Evolutionary conservation across 2,329 filamentous ascomycete genomes (phyloP), one percentile per base, ranked within the genome.

Genomic region (Beauveria rudraprayagi): DNA sequence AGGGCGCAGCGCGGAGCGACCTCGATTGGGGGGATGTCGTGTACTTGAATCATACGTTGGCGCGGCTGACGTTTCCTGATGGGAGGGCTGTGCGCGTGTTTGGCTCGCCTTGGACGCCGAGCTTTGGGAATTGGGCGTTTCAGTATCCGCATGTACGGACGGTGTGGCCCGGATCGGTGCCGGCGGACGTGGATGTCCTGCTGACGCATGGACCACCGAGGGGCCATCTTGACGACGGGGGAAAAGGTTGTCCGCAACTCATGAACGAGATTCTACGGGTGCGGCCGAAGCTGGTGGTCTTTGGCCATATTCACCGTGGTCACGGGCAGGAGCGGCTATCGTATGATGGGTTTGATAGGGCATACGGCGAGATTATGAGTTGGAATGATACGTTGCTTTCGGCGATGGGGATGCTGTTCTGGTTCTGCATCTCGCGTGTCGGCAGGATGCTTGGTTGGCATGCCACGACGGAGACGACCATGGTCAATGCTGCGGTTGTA

Each of bases 91-190:
- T 77, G 1, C 65, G 62, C n/a, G 56, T 77, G 16, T 73, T 71
- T 50, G 74, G 75, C 6, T 73, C 70, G 30, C 75, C 74, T 0
- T 64, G 62, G 52, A 71, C 74, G 6, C 66, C 67, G 8, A 64
- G 61, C 16, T 67, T 70, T 51, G 75, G 73, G 1, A 72, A 65
- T 40, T 77, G 70, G 69, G 76, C 75, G 0, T 80, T 79, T 59
- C 75, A 78, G 62, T 76, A 78, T 62, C 66, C 69, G 0, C 63
- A 62, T 6, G 44, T 57, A 17, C 51, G 63, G 7, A 63, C 73
- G 40, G 64, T 67, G 6, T 72, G 68, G 69, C 54, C 62, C 16
- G 55, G 63, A 8, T 43, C 60, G 6, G 61, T 71, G 3, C 66
- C 71, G 0, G 60, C 66, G 1, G 64, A 67, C 2, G 68, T 68